These are phyloP conservation scores for Centrapalus pauciflorus DNA, from an alignment of 129 eudicot genomes.

Conservation along the genomic window DNA sequence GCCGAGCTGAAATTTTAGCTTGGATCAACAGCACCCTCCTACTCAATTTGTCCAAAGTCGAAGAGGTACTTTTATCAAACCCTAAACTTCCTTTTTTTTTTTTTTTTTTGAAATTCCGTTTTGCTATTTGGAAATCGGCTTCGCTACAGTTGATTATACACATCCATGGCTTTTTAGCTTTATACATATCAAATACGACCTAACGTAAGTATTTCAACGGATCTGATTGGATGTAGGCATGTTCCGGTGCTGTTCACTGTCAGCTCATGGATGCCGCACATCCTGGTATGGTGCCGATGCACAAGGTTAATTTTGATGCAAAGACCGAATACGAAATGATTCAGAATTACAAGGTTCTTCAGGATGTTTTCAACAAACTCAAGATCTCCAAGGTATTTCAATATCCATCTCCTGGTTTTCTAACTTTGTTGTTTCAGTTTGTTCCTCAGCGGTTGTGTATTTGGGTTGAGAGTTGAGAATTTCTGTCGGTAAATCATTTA, in stretches of 20 bases:
- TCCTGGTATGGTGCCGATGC: slow-evolving; percentile 79
- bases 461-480: neutral
- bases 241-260: slow-evolving; percentile 73
- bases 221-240: slow-evolving; percentile 40
- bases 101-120: no score
- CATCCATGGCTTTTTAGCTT: no score
- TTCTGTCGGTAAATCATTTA: neutral
- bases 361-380: no score
- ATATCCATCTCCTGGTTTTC: slow-evolving; percentile 16
- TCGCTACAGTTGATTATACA: no score
- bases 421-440: neutral
- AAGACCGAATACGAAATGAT: slow-evolving; percentile 74
- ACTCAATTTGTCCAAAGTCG: slow-evolving; percentile 65
- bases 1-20: slow-evolving; percentile 54
- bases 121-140: no score
- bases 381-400: slow-evolving; percentile 54
- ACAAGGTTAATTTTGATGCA: slow-evolving; percentile 76
- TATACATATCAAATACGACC: neutral
- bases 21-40: slow-evolving; percentile 75
- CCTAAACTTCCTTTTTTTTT: no score
- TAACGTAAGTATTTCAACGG: neutral
- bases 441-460: neutral
- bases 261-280: slow-evolving; percentile 75
- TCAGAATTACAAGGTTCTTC: slow-evolving; percentile 68
- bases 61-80: slow-evolving; percentile 47